Evolutionary conservation across 345 rosid species (phyloP), one percentile per base, ranked within the genome.

Genomic region (Euphorbia lathyris): DNA sequence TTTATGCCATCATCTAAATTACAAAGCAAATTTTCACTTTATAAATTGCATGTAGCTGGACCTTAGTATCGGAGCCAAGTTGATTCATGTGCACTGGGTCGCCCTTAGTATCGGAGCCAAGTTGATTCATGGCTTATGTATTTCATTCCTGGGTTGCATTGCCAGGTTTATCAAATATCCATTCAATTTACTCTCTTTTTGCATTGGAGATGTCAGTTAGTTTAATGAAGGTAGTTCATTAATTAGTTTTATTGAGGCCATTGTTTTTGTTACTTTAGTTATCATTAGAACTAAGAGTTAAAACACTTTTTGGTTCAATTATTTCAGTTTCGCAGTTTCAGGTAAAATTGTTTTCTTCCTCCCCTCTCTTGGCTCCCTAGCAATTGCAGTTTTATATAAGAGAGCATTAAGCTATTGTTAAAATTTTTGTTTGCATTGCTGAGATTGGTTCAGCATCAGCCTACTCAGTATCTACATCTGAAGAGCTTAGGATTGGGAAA

Each of bases 361-460:
- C 48, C 17, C n/a, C 34, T 60, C n/a, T 32, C 7, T 32, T 59
- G 8, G 52, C 32, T 23, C 26, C 27, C 29, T n/a, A 42, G 5
- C 14, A n/a, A n/a, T n/a, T n/a, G n/a, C n/a, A n/a, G n/a, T 23
- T 22, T 45, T 17, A 20, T 56, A 19, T n/a, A n/a, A n/a, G n/a
- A n/a, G n/a, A n/a, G n/a, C n/a, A n/a, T n/a, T n/a, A n/a, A n/a
- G n/a, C n/a, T n/a, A n/a, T n/a, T n/a, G n/a, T n/a, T n/a, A n/a
- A n/a, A 27, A 23, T 27, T 48, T n/a, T 67, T 47, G 40, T 13
- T n/a, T 4, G 32, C 64, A 56, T 78, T 75, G 20, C 88, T 88
- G 97, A 88, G 97, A 74, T 73, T 90, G 85, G 96, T 87, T 59
- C 96, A 92, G 73, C 97, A 91, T 76, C 96, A 91, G 79, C 97